These are phyloP conservation scores for Crithidia acanthocephali DNA, from an alignment of 208 protist species.

Conservation along the genomic window DNA sequence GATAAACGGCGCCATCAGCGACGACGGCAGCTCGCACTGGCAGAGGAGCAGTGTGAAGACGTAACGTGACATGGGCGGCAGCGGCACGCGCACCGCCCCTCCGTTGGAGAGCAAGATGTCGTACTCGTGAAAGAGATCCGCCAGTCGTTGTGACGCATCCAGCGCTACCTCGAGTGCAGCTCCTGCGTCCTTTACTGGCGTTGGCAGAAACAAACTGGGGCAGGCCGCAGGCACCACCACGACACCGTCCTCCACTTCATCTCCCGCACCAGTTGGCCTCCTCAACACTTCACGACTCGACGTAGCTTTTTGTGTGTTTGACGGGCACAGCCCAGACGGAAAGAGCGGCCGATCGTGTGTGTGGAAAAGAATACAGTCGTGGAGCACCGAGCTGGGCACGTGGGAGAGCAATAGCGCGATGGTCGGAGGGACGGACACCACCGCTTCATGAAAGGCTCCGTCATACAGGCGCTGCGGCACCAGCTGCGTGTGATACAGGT, in stretches of 20 bases:
- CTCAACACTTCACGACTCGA: not conserved
- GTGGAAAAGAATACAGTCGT: constrained; percentile 47
- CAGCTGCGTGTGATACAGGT: not conserved
- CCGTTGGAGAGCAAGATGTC: constrained; percentile 33
- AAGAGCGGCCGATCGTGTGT: constrained; percentile 37
- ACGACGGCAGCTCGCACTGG: constrained; percentile 24
- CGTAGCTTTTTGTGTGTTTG: not conserved
- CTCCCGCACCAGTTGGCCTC: too few relatives aligned
- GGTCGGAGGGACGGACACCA: constrained; percentile 44
- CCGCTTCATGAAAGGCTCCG: constrained; percentile 33
- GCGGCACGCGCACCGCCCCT: constrained; percentile 46
- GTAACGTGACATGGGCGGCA: constrained; percentile 47
- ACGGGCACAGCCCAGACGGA: not conserved
- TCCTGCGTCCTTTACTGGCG: not conserved
- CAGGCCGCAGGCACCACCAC: constrained; percentile 7
- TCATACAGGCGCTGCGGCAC: constrained; percentile 26
- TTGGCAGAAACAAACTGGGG: not conserved
- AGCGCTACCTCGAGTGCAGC: constrained; percentile 13
- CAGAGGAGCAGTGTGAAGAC: constrained; percentile 52
- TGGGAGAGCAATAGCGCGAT: constrained; percentile 42
- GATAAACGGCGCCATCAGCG: constrained; percentile 28
- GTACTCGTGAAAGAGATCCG: constrained; percentile 29
- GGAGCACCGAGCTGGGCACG: constrained; percentile 27
- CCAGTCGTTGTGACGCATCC: constrained; percentile 16
- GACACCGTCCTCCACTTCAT: not conserved